Percentiles rank a stretch among this genome's conserved stretches.
These are phyloP conservation scores for Arabidopsis arenosa DNA, from an alignment of 345 rosid species.

Conservation along the genomic window DNA sequence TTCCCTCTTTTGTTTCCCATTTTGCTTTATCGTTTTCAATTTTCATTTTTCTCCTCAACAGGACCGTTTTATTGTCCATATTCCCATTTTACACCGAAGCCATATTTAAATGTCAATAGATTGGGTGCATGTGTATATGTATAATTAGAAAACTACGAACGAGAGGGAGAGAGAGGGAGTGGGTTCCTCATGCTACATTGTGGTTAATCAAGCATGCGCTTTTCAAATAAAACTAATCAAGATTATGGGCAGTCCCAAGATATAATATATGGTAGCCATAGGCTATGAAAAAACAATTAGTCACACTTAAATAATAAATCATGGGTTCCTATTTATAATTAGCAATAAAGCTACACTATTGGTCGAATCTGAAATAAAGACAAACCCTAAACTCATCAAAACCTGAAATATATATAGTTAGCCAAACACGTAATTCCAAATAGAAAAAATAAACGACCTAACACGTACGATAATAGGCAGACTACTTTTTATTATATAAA, in stretches of 20 bases:
- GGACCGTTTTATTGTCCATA: conserved; percentile 31
- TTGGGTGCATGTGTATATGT: not conserved
- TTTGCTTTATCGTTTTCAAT: conserved; percentile 3
- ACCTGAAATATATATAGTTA: conserved; percentile 22
- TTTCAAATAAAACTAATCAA: conserved; percentile 19
- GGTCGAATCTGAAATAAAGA: conserved; percentile 36
- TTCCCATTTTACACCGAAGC: conserved; percentile 1
- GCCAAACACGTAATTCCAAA: conserved; percentile 40
- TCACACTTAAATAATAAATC: not conserved
- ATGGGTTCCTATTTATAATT: conserved; percentile 20
- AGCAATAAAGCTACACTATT: conserved; percentile 9
- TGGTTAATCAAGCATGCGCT: conserved; percentile 16
- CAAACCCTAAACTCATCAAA: conserved; percentile 35
- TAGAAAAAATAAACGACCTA: conserved; percentile 2
- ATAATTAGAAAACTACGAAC: not conserved
- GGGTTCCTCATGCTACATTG: conserved; percentile 41
- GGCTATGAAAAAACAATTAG: not conserved
- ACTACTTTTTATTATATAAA: not conserved
- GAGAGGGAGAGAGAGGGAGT: not conserved
- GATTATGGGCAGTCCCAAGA: conserved; percentile 27
- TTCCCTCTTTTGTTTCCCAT: not conserved
- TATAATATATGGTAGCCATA: not conserved
- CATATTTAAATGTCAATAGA: too few species aligned
- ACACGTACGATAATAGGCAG: conserved; percentile 15
- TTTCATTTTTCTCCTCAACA: not conserved